Base-by-base conservation (phyloP, 352 stramenopile genomes). In the Pythium dissimile region DNA sequence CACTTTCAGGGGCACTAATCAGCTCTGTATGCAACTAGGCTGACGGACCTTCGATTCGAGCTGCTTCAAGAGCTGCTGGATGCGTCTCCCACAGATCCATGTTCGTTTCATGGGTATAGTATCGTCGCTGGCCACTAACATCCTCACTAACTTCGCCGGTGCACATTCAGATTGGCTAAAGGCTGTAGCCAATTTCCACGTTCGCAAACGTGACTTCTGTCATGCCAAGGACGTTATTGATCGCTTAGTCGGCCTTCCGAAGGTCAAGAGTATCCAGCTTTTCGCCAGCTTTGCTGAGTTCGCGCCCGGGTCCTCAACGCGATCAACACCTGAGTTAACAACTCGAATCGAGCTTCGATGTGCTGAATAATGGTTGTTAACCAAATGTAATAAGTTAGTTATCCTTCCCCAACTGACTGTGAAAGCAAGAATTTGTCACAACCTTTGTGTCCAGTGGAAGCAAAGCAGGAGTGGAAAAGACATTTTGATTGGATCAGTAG, bases 41-140 rank as follows among this genome's bases (percentile, higher is more conserved):
- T 67, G 3, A 59, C 52, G 5, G 60, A 67, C 61, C 41, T 67
- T 1, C 52, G 53, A 8, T 67, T 67, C 34, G 39, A 62, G 20
- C 28, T 67, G 8, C 38, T 67, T 9, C 60, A 67, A 42, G 53
- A 67, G 38, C 26, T 67, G 26, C 46, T 67, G 2, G 45, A 13
- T 4, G 31, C 35, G 18, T 59, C 60, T 1, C 60, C 60, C n/a
- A 42, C 23, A 23, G 46, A 67, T 49, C 53, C 60, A 54, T 67
- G 60, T 66, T 30, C 41, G 51, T 59, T 3, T n/a, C 8, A 30
- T 16, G 16, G 3, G 2, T 43, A 20, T 1, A 20, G n/a, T n/a
- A n/a, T n/a, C n/a, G n/a, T n/a, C n/a, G n/a, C 41, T 32, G 20
- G 41, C 11, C 5, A 4, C 21, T 34, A 3, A 20, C 20, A 28